A percentile compares a stretch with the other conserved stretches of the same genome.
phyloP scores from a whole-genome alignment of 2,329 filamentous ascomycete species.

The Fusarium tupiense region DNA sequence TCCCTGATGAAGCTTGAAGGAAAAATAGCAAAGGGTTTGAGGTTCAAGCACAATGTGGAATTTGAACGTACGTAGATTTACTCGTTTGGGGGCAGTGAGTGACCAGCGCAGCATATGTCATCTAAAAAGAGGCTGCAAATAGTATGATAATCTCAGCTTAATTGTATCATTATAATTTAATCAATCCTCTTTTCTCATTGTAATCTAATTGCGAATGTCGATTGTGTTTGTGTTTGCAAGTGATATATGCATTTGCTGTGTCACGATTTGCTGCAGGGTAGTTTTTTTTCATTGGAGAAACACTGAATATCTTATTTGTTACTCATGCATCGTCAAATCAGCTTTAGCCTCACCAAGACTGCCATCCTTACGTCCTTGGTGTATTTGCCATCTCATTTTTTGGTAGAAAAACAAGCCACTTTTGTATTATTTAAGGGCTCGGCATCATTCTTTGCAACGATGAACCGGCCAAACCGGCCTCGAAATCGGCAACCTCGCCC shows the following conservation, averaged over 20 bases:
- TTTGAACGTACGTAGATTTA: neutral
- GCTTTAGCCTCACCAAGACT: neutral
- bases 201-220: neutral
- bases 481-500: conserved; percentile 47
- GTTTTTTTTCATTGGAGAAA: neutral
- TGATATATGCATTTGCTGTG: neutral
- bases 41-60: neutral
- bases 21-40: too few relatives aligned
- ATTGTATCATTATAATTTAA: neutral
- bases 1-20: conserved; percentile 29
- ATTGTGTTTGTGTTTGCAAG: too few relatives aligned
- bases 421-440: neutral
- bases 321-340: conserved; percentile 14
- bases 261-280: conserved; percentile 11
- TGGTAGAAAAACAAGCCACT: neutral
- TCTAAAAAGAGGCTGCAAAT: too few relatives aligned
- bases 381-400: too few relatives aligned
- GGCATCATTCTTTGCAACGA: conserved; percentile 11
- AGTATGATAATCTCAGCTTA: neutral
- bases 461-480: conserved; percentile 49
- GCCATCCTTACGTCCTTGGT: neutral
- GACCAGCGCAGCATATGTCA: neutral
- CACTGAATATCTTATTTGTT: neutral
- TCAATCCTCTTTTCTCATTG: neutral
- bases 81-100: too few relatives aligned